Evolutionary conservation across 2,329 filamentous ascomycete genomes (phyloP).

Genomic region (Lasiodiplodia hormozganensis): DNA sequence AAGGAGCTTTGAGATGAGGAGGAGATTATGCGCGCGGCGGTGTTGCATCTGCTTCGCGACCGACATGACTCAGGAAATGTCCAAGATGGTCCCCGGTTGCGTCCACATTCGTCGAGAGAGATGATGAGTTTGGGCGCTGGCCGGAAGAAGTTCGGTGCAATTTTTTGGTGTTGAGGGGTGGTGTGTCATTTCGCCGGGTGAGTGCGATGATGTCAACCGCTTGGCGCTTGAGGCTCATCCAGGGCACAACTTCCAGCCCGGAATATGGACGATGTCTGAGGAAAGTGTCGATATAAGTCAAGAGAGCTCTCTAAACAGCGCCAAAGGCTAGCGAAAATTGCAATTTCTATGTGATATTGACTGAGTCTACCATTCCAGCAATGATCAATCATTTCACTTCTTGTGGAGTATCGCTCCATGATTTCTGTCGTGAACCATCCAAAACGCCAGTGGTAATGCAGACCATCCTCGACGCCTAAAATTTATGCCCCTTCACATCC

Average conservation of each 20-base stretch:
- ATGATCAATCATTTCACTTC: not conserved
- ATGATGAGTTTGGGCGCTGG: not conserved
- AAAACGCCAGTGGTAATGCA: not conserved
- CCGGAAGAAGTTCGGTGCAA: constrained; percentile 8
- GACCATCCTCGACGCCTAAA: not conserved
- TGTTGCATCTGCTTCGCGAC: constrained; percentile 53
- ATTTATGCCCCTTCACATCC: not conserved
- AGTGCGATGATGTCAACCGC: constrained; percentile 9
- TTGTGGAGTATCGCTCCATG: not conserved
- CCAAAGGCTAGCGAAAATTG: too few species aligned
- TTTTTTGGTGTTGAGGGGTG: constrained; percentile 26
- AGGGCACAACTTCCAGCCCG: too few species aligned
- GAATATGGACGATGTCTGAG: too few species aligned
- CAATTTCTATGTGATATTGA: not conserved
- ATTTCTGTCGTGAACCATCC: not conserved
- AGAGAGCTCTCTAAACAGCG: too few species aligned
- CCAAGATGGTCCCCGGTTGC: constrained; percentile 8
- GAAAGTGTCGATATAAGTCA: too few species aligned
- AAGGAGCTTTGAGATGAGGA: constrained; percentile 82
- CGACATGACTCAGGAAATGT: constrained; percentile 30
- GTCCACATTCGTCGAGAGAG: not conserved
- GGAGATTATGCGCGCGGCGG: constrained; percentile 80
- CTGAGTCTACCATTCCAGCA: not conserved
- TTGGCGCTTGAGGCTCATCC: not conserved
- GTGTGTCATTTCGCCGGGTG: constrained; percentile 1